Evolutionary conservation across 2,329 filamentous ascomycete species (phyloP), one percentile per base, ranked within the genome.

Genomic region (Thielaviopsis musarum): DNA sequence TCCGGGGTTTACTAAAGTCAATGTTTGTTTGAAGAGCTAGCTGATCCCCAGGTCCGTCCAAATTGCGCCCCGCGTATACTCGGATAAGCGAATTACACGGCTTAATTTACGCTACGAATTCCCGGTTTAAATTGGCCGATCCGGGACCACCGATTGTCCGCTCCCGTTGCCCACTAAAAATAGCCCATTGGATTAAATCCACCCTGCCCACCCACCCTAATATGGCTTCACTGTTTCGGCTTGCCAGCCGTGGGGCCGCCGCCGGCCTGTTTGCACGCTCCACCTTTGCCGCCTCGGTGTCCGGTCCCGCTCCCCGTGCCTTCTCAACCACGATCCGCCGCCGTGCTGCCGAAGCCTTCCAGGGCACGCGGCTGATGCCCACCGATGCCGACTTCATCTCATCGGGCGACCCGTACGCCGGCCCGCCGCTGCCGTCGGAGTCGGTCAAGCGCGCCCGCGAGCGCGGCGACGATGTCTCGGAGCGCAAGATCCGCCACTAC

Each of bases 401-500:
- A 52, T 73, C 79, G 10, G 66, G 69, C 62, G 73, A 80, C 67
- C 72, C 73, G 60, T 77, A 77, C 66, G 74, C 76, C 66, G 66
- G 76, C 65, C 65, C 68, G 71, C 66, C 66, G 72, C 69, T 57
- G 67, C 72, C 54, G 70, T 72, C 60, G 71, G 72, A 63, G 66
- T 67, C 63, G 70, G 73, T 64, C 73, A 78, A 66, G 74, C 75
- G 67, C 69, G n/a, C 38, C 45, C 30, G 52, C 6, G 60, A 71
- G 64, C 70, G 70, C 65, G 75, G 79, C 64, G 75, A 73, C 66
- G 74, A 72, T 61, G 70, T 80, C 63, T 72, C 70, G 64, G 71
- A 75, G 73, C 85, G 91, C 73, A 97, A 96, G 80, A 87, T 98
- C 71, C 84, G 93, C 66, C 93, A 98, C 76, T 98, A 98, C 77